These are phyloP conservation scores for Lenzites betulinus DNA, from an alignment of 768 basidiomycete genomes.

Conservation along the genomic window DNA sequence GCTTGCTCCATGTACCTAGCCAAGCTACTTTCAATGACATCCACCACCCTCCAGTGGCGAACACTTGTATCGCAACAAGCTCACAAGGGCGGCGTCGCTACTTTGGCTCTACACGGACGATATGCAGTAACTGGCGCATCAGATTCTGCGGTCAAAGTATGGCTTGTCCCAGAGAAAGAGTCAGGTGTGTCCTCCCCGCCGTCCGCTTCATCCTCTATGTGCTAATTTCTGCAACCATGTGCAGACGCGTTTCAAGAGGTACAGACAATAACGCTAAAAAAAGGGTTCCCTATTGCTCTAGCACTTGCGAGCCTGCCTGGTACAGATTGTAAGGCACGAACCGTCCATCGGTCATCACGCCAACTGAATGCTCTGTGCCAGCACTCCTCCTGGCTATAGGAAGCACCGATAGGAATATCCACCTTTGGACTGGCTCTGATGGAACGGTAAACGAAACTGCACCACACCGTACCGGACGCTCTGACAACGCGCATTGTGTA, in stretches of 20 bases:
- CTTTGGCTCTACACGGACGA: slow-evolving; percentile 53
- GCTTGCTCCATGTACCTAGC: slow-evolving; percentile 36
- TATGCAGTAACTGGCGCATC: slow-evolving; percentile 79
- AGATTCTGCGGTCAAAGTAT: slow-evolving; percentile 77
- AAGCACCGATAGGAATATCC: slow-evolving; percentile 78
- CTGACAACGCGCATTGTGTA: slow-evolving; percentile 24
- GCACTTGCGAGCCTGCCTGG: slow-evolving; percentile 65
- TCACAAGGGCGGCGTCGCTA: slow-evolving; percentile 71
- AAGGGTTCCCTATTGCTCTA: slow-evolving; percentile 75
- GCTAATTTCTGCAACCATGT: neutral
- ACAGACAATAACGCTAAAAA: slow-evolving; percentile 65
- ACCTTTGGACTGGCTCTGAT: slow-evolving; percentile 74
- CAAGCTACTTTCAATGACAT: slow-evolving; percentile 21
- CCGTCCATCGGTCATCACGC: neutral
- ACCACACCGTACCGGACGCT: neutral
- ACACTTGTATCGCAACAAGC: slow-evolving; percentile 46
- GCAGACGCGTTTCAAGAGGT: slow-evolving; percentile 32
- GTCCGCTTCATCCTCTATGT: too few relatives aligned
- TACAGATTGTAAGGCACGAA: slow-evolving; percentile 53
- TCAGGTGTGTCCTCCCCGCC: neutral
- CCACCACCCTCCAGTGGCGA: slow-evolving; percentile 58
- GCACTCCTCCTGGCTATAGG: slow-evolving; percentile 76
- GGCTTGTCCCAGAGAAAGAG: slow-evolving; percentile 43
- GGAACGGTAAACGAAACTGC: slow-evolving; percentile 39
- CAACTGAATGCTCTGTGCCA: slow-evolving; percentile 28